A percentile compares a stretch with the other conserved stretches of the same genome.
Conservation (phyloP, 257 asterid genomes). For the Plantago elongata region DNA sequence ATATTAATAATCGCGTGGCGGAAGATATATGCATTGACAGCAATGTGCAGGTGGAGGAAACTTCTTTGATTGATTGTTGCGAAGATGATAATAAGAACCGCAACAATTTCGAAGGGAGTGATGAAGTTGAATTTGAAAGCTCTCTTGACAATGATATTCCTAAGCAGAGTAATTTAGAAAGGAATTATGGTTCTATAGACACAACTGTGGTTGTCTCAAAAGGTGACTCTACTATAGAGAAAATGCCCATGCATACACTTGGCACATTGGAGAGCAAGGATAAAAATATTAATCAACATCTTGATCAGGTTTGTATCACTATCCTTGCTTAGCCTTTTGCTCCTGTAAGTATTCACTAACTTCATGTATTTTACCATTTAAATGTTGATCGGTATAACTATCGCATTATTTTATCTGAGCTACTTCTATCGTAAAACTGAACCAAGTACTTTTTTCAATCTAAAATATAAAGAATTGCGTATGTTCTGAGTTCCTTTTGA, state of each 20-base stretch:
- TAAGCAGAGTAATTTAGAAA: slow-evolving; percentile 23
- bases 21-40: slow-evolving; percentile 72
- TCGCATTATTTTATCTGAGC: too few relatives aligned
- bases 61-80: slow-evolving; percentile 23
- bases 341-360: too few relatives aligned
- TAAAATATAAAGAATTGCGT: too few relatives aligned
- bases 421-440: too few relatives aligned
- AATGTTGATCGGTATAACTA: too few relatives aligned
- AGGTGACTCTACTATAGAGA: slow-evolving; percentile 32
- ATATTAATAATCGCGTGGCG: slow-evolving; percentile 36
- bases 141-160: slow-evolving; percentile 16
- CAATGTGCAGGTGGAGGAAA: slow-evolving; percentile 35
- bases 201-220: slow-evolving; percentile 22
- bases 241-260: slow-evolving; percentile 36
- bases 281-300: slow-evolving; percentile 19
- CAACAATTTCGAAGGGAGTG: slow-evolving; percentile 23
- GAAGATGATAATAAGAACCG: slow-evolving; percentile 24
- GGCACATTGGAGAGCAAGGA: slow-evolving; percentile 29
- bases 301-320: slow-evolving; percentile 42
- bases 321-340: too few relatives aligned
- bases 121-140: slow-evolving; percentile 5
- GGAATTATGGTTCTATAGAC: background rate
- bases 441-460: too few relatives aligned
- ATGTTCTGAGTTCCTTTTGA: too few relatives aligned
- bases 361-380: too few relatives aligned